Conservation (phyloP, 306 rosid species). For the Urtica urens region DNA sequence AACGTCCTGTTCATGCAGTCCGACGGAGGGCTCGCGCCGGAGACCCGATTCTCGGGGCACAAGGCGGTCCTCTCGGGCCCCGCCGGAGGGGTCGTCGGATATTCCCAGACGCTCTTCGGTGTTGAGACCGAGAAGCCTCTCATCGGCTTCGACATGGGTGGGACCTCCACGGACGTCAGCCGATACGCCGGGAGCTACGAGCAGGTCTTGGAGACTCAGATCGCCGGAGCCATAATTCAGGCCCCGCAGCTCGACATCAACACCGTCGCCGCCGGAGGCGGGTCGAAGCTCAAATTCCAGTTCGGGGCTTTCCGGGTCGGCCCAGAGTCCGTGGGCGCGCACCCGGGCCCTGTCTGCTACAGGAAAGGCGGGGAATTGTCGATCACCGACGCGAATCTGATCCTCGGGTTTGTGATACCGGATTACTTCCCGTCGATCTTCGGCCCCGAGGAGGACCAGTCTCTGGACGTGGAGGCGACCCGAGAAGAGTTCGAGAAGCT, state of each 20-base stretch:
- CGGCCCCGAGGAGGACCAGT: conserved; percentile 73
- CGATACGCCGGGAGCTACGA: conserved; percentile 87
- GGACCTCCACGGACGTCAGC: conserved; percentile 96
- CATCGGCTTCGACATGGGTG: conserved; percentile 98
- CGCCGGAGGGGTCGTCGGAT: conserved; percentile 98
- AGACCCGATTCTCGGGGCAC: conserved; percentile 82
- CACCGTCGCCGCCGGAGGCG: conserved; percentile 98
- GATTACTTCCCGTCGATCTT: conserved; percentile 87
- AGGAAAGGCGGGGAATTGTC: conserved; percentile 91
- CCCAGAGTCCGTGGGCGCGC: conserved; percentile 97
- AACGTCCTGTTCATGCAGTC: conserved; percentile 97
- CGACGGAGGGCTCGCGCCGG: conserved; percentile 97
- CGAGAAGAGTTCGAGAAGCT: conserved; percentile 64
- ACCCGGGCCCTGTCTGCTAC: conserved; percentile 93
- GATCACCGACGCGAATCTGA: conserved; percentile 86
- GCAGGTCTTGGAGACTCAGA: conserved; percentile 87
- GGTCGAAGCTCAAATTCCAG: conserved; percentile 80
- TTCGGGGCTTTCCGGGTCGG: conserved; percentile 82
- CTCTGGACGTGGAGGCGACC: conserved; percentile 60
- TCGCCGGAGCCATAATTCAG: conserved; percentile 86
- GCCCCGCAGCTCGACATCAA: conserved; percentile 95
- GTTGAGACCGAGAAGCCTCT: conserved; percentile 80
- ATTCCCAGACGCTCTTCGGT: conserved; percentile 77
- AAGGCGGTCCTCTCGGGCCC: conserved; percentile 95
- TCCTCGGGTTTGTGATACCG: conserved; percentile 81